Evolutionary conservation across 495 filamentous ascomycete species (phyloP).

Genomic region (Penicillium maclennaniae): DNA sequence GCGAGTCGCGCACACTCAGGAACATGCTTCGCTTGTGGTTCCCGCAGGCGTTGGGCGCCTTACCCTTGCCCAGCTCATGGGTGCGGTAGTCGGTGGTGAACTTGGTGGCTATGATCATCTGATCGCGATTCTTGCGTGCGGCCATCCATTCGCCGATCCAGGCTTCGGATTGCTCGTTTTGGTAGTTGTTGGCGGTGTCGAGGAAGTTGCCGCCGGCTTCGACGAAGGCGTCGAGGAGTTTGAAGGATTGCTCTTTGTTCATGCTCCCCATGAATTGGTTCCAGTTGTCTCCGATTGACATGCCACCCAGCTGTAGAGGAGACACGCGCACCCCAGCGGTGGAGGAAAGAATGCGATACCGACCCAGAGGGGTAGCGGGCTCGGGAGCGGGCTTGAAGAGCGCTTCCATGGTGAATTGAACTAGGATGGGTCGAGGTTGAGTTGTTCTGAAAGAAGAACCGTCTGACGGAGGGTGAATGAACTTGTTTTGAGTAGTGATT

Average conservation of each 20-base stretch:
- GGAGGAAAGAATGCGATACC: conserved; percentile 57
- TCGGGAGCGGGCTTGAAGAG: conserved; percentile 41
- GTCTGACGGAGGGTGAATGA: neutral
- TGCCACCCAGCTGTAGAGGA: conserved; percentile 58
- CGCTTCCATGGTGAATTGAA: conserved; percentile 31
- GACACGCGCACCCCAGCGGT: conserved; percentile 57
- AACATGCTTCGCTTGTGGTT: conserved; percentile 53
- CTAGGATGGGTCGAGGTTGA: neutral
- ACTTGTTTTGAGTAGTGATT: too few species aligned
- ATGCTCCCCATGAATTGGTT: conserved; percentile 46
- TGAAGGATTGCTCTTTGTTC: conserved; percentile 41
- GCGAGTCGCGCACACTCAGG: conserved; percentile 49
- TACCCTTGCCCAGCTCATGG: conserved; percentile 37
- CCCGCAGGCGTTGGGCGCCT: conserved; percentile 51
- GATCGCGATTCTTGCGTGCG: conserved; percentile 51
- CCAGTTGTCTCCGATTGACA: conserved; percentile 60
- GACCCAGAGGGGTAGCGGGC: conserved; percentile 53
- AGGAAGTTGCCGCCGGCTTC: conserved; percentile 52
- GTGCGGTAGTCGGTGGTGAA: conserved; percentile 43
- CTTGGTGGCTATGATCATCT: conserved; percentile 74
- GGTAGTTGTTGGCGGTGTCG: conserved; percentile 55
- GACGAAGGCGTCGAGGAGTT: conserved; percentile 51
- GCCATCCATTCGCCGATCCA: conserved; percentile 62
- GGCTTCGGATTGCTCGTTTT: conserved; percentile 48
- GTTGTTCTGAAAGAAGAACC: neutral